Base-by-base conservation (phyloP, 495 filamentous ascomycete genomes). In the Letharia columbiana region DNA sequence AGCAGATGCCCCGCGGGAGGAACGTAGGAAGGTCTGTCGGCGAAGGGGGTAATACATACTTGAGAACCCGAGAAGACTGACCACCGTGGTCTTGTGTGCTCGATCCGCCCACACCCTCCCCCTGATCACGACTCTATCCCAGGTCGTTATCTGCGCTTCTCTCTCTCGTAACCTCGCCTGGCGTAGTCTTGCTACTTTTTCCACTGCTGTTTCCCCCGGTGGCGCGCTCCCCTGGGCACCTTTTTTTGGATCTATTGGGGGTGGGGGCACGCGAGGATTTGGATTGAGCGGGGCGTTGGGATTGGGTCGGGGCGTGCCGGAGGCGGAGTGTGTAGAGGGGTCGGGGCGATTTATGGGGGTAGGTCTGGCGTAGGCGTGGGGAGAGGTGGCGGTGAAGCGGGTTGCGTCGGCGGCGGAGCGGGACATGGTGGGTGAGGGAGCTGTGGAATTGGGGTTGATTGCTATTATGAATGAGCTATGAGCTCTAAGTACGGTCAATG, bases 371-470 rank as follows among this genome's bases (percentile, higher is more conserved):
- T 82, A 83, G 68, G 91, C 92, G 80, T 96, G 92, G 20, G 92
- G 92, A 61, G 87, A 89, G 50, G 91, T 96, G 41, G 92, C 84
- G 61, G 93, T 98, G 83, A 98, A 98, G 67, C 93, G 87, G 74
- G 94, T 98, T 66, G 94, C 91, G 79, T 97, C 94, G 69, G 86
- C 86, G 74, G 91, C 87, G 77, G 90, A 92, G 76, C 93, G 92
- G 70, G 91, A 84, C 85, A 92, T 90, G 68, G 33, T 64, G 56
- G 13, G 33, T 33, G 18, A 40, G 35, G 57, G 52, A 56, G 63
- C 57, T 60, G 49, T 59, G 47, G 64, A 2, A 15, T 12, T 11
- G 28, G 45, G 0, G 52, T 28, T 20, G 17, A 4, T 56, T 0
- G 28, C 10, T 56, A 31, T 7, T 56, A 31, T 4, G 13, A 4